phyloP scores from a whole-genome alignment of 1,284 basidiomycete genomes.

The Microbotryomycetes sp. region DNA sequence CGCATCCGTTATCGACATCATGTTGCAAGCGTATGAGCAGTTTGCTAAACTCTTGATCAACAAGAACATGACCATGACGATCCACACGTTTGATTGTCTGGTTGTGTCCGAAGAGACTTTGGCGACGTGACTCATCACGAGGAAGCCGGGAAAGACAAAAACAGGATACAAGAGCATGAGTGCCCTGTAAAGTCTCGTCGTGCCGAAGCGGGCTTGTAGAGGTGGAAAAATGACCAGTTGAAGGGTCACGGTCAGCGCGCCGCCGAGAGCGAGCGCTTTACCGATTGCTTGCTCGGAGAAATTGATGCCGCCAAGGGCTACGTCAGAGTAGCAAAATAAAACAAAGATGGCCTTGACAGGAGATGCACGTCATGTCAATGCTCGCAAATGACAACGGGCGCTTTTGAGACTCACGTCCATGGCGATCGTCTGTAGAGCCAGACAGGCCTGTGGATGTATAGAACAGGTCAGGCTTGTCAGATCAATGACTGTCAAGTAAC shows the following conservation, averaged over 20 bases:
- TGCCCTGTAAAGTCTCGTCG: constrained; percentile 37
- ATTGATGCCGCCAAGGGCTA: constrained; percentile 26
- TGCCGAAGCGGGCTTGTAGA: constrained; percentile 38
- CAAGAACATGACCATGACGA: constrained; percentile 27
- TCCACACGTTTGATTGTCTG: constrained; percentile 18
- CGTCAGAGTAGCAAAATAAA: constrained; percentile 31
- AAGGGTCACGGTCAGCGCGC: constrained; percentile 35
- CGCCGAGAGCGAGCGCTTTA: constrained; percentile 36
- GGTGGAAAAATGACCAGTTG: constrained; percentile 42
- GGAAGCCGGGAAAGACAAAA: constrained; percentile 37
- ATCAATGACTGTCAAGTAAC: background rate
- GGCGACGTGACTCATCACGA: constrained; percentile 35
- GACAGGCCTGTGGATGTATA: constrained; percentile 13
- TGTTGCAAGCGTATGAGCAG: constrained; percentile 31
- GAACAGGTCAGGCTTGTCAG: background rate
- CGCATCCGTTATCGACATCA: constrained; percentile 38
- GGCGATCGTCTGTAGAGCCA: constrained; percentile 26
- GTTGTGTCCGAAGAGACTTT: background rate
- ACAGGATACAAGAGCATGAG: constrained; percentile 37
- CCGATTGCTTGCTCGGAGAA: constrained; percentile 32
- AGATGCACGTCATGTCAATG: background rate
- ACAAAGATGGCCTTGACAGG: constrained; percentile 24
- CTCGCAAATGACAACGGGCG: no score
- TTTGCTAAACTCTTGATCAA: constrained; percentile 27
- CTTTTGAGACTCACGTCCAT: constrained; percentile 6